Percentiles rank a stretch among this genome's conserved stretches.
Conservation (phyloP, 192 early-diverging fungal species). For the Dissophora globulifera region DNA sequence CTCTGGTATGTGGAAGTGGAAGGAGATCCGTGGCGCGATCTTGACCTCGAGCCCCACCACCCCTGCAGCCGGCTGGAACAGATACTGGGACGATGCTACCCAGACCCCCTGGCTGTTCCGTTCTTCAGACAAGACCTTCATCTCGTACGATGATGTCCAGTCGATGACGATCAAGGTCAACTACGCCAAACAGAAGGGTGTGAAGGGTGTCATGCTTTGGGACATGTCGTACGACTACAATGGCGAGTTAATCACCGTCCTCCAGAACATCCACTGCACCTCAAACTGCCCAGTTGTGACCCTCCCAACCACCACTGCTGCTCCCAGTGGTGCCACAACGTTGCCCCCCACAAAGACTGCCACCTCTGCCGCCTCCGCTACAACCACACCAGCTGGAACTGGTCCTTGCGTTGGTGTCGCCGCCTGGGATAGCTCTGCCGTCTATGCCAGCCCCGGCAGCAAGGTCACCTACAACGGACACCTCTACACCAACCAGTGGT, state of each 20-base stretch:
- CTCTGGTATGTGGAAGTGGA: conserved; percentile 75
- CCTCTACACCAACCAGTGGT: conserved; percentile 49
- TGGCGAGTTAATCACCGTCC: conserved; percentile 44
- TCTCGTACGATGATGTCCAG: conserved; percentile 83
- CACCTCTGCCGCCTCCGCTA: neutral
- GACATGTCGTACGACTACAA: conserved; percentile 54
- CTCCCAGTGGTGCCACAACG: neutral
- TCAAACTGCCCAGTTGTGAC: conserved; percentile 44
- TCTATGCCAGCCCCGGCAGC: conserved; percentile 26
- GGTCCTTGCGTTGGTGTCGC: conserved; percentile 34
- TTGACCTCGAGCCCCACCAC: conserved; percentile 63
- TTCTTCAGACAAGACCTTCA: conserved; percentile 67
- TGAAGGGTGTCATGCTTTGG: conserved; percentile 80
- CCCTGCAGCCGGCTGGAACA: conserved; percentile 72
- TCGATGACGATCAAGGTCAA: conserved; percentile 72
- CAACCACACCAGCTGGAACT: conserved; percentile 12
- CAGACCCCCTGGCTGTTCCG: conserved; percentile 82
- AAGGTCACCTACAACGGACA: conserved; percentile 47
- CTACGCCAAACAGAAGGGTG: conserved; percentile 55
- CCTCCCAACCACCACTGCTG: conserved; percentile 2
- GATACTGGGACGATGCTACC: conserved; percentile 73
- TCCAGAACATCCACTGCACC: conserved; percentile 51
- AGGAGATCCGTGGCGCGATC: conserved; percentile 70
- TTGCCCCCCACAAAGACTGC: conserved; percentile 9
- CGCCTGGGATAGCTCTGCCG: conserved; percentile 27